Evolutionary conservation across 2,329 filamentous ascomycete species (phyloP).

Genomic region (Pseudogymnoascus sp.): DNA sequence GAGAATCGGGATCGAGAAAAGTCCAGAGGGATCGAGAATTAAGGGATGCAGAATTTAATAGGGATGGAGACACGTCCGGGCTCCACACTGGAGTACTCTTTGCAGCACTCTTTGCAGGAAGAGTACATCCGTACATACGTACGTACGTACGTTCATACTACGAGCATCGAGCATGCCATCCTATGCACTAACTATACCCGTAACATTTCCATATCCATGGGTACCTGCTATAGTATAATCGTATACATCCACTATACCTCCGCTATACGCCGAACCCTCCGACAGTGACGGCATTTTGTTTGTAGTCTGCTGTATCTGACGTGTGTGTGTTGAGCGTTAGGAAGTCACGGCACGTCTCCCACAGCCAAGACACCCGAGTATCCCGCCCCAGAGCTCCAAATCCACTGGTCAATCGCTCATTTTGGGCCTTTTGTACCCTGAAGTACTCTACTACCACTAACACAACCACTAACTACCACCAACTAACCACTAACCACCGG

Average conservation of each 20-base stretch:
- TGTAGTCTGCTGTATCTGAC: neutral
- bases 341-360: neutral
- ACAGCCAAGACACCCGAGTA: neutral
- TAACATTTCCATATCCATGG: neutral
- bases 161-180: neutral
- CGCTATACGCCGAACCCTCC: neutral
- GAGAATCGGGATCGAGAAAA: neutral
- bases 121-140: neutral
- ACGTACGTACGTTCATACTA: too few relatives aligned
- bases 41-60: neutral
- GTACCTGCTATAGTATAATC: neutral
- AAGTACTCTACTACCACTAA: neutral
- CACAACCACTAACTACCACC: neutral
- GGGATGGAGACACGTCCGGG: neutral
- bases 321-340: neutral
- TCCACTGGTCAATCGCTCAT: neutral
- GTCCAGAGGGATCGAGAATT: neutral
- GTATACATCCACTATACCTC: neutral
- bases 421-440: neutral
- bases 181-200: neutral
- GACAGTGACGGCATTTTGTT: neutral
- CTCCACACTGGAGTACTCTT: neutral
- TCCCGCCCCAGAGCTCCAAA: neutral
- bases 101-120: too few relatives aligned
- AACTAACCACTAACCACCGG: neutral